Base-by-base conservation (phyloP, 148 eudicot species). In the Oxyria digyna region DNA sequence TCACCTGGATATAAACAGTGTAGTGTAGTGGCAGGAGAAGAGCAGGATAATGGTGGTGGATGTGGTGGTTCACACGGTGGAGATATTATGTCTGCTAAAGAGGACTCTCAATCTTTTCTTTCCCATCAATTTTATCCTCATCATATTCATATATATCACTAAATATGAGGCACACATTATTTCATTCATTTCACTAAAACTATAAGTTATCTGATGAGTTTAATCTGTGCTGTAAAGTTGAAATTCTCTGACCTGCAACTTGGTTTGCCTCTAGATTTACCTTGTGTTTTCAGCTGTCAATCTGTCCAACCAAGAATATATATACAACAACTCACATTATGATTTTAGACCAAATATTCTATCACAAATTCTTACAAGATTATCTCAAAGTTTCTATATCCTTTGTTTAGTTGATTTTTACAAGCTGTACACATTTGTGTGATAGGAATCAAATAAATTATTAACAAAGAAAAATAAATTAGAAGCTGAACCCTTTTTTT, bases 21-120 rank as follows among this genome's bases (percentile, higher is more conserved):
- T 46, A 12, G 32, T 26, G 18, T 27, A 26, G 7, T 6, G 13
- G 62, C 13, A 26, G 1, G 24, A 50, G 33, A 26, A 14, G 27
- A 10, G 59, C 18, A 11, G 35, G 2, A 1, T 57, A 57, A 37
- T 57, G 64, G 65, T 29, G 65, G 65, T 27, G 35, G 65, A 59
- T 29, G 65, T 27, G 65, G 65, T 59, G 65, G 65, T 59, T 59
- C 37, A 32, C 65, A 26, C n/a, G 65, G 65, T 29, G 65, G 65
- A 59, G 65, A 59, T 13, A 13, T 29, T 27, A 14, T 59, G 65
- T 59, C 65, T 59, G 38, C 65, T 29, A 59, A 59, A 59, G 65
- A 59, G 37, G 65, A 8, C 37, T 59, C 65, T 59, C 65, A 31
- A 29, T 59, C 63, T 55, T 26, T 26, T 24, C 33, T 55, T 55